Evolutionary conservation across 305 asterid species (phyloP).

Genomic region (Lippia alba): DNA sequence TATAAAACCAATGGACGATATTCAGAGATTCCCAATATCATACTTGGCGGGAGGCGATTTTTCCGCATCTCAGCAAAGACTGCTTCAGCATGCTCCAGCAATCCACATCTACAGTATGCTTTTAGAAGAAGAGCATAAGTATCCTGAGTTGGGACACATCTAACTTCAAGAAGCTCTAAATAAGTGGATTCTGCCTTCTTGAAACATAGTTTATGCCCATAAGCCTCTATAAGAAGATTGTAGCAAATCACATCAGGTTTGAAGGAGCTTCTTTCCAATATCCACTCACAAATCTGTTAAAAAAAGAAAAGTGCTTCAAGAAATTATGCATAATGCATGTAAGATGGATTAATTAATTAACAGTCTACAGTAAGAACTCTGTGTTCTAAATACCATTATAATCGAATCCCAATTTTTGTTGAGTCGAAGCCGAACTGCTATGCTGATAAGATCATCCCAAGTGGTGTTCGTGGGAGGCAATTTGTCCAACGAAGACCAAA

Average conservation of each 20-base stretch:
- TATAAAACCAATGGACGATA: not conserved
- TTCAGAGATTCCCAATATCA: conserved; percentile 11
- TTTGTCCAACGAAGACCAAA: conserved; percentile 70
- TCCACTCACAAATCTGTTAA: conserved; percentile 87
- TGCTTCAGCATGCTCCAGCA: conserved; percentile 73
- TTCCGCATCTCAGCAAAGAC: conserved; percentile 74
- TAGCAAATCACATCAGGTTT: conserved; percentile 81
- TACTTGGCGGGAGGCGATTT: conserved; percentile 66
- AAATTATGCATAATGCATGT: conserved; percentile 23
- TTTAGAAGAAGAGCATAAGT: conserved; percentile 82
- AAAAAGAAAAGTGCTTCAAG: conserved; percentile 17
- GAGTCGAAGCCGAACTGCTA: conserved; percentile 81
- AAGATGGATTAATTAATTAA: conserved; percentile 5
- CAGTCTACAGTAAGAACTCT: not conserved
- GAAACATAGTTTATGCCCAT: conserved; percentile 58
- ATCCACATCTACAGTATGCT: conserved; percentile 70
- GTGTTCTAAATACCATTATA: conserved; percentile 48
- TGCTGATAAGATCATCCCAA: conserved; percentile 85
- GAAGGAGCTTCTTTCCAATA: conserved; percentile 68
- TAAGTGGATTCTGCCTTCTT: conserved; percentile 79
- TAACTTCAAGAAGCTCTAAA: conserved; percentile 67
- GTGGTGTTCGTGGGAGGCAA: conserved; percentile 67
- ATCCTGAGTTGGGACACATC: conserved; percentile 86
- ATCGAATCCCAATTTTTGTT: conserved; percentile 78
- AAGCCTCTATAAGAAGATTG: conserved; percentile 88